Base-by-base conservation (phyloP, 73 alveolate genomes). In the Paramecium primaurelia region DNA sequence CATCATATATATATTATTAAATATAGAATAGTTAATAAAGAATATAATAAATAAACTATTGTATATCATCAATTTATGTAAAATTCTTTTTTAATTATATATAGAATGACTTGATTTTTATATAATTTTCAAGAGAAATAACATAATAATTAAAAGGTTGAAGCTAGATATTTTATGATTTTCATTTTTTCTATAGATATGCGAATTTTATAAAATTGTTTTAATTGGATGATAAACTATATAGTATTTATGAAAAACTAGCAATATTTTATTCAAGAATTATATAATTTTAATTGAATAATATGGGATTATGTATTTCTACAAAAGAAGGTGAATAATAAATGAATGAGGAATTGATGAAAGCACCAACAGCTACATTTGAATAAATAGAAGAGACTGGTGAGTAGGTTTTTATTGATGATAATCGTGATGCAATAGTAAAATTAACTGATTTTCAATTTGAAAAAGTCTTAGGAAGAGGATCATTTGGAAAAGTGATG, bases 401-500 rank as follows among this genome's bases (percentile, higher is more conserved):
- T 25, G 91, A 80, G 30, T 32, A 44, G 16, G 75, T 80, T 28
- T 80, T 42, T 49, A 5, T 80, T 20, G 59, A 73, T 73, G 87
- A 73, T 14, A 80, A 20, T 8, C 30, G 18, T 3, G 77, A 45
- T 0, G 71, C 91, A 20, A 80, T 12, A 45, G 75, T 58, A 6
- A 69, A 42, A 6, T 84, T 95, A 26, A 93, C 84, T 26, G 95
- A 95, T 45, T 96, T 96, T 91, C 22, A 93, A 75, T 88, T 95
- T 44, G 93, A 91, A 51, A 96, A 96, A 91, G 98, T 96, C 18
- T 77, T 96, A 45, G 98, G 96, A 60, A 93, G 95, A 80, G 98
- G 98, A 8, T 92, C 97, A 25, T 96, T 96, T 86, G 98, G 98
- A 8, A 96, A 96, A 42, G 98, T 96, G 36, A 93, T 93, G 83